Evolutionary conservation across 2,329 filamentous ascomycete genomes (phyloP).

Genomic region (Verticillium alfalfae): DNA sequence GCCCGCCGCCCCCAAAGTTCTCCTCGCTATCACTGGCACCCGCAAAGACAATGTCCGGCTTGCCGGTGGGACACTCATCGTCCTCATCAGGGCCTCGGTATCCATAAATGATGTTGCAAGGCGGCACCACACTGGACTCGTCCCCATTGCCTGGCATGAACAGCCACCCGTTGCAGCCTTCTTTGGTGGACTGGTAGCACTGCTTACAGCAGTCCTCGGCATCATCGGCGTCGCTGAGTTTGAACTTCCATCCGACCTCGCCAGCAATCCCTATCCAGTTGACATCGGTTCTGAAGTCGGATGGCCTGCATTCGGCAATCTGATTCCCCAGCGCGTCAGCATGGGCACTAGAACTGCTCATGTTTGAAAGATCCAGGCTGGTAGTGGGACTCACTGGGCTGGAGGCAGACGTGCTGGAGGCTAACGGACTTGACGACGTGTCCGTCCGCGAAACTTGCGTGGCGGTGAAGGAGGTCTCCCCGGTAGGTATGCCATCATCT

Average conservation of each 20-base stretch:
- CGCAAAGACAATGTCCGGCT: slow-evolving; percentile 10
- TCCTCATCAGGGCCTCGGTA: slow-evolving; percentile 6
- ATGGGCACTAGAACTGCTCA: neutral
- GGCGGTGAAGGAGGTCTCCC: neutral
- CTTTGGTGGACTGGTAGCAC: slow-evolving; percentile 6
- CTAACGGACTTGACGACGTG: neutral
- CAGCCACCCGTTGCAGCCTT: slow-evolving; percentile 13
- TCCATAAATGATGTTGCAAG: slow-evolving; percentile 10
- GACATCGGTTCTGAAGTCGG: slow-evolving; percentile 5
- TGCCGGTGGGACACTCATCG: slow-evolving; percentile 8
- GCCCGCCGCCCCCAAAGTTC: slow-evolving; percentile 8
- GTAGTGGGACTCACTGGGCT: neutral
- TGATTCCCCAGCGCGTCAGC: neutral
- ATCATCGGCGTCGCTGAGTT: slow-evolving; percentile 4
- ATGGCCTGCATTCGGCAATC: slow-evolving; percentile 4
- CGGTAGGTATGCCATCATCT: neutral
- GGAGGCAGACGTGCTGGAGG: neutral
- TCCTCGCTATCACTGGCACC: neutral
- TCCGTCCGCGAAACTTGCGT: neutral
- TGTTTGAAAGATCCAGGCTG: neutral
- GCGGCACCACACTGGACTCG: neutral
- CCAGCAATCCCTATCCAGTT: slow-evolving; percentile 10
- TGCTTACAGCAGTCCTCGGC: slow-evolving; percentile 9
- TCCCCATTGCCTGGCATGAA: slow-evolving; percentile 1
- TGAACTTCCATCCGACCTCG: slow-evolving; percentile 6